A percentile compares a stretch with the other conserved stretches of the same genome.
These are phyloP conservation scores for Rhodamnia rubescens DNA, from an alignment of 345 rosid species.

Conservation along the genomic window DNA sequence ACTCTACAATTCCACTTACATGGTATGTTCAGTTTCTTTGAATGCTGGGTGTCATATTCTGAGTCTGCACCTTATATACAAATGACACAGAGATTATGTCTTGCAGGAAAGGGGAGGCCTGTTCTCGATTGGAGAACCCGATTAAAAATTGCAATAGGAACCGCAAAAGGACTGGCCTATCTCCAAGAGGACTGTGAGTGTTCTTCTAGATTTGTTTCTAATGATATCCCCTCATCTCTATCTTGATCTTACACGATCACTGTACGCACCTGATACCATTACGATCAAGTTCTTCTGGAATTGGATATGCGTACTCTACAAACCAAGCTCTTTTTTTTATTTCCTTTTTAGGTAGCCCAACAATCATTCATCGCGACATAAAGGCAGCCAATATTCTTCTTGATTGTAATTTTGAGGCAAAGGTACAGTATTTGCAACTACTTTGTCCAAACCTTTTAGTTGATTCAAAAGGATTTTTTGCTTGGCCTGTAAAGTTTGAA, in stretches of 20 bases:
- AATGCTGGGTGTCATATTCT: neutral
- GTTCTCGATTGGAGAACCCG: conserved; percentile 34
- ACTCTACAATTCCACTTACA: conserved; percentile 32
- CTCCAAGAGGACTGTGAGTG: conserved; percentile 55
- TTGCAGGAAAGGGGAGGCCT: conserved; percentile 19
- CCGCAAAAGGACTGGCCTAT: conserved; percentile 55
- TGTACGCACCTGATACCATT: neutral
- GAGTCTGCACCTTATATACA: neutral
- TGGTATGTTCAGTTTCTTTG: conserved; percentile 8
- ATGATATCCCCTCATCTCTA: neutral
- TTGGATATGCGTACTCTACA: neutral
- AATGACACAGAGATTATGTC: neutral
- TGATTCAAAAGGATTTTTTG: neutral
- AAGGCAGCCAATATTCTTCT: conserved; percentile 81
- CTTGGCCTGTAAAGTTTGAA: neutral
- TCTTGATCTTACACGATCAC: neutral
- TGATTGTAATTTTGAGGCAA: conserved; percentile 66
- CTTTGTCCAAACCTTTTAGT: neutral
- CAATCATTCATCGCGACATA: conserved; percentile 76
- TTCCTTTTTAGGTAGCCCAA: conserved; percentile 64
- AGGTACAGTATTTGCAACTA: conserved; percentile 26
- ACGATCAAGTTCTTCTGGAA: neutral
- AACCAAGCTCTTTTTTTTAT: neutral
- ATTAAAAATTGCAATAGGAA: conserved; percentile 37
- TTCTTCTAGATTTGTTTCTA: neutral